Conservation (phyloP, 306 rosid species). For the Rosa rugosa region DNA sequence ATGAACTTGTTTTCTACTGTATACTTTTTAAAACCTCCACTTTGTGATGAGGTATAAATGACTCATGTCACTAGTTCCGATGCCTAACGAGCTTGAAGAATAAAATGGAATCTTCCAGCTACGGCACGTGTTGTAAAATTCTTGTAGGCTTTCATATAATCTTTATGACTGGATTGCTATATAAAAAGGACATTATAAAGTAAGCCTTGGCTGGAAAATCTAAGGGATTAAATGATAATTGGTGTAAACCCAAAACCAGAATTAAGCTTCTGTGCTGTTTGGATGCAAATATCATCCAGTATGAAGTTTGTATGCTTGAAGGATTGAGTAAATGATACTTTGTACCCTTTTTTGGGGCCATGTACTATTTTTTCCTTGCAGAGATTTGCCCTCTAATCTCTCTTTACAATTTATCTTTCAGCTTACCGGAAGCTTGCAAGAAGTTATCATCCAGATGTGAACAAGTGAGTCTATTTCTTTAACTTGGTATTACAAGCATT, state of each 20-base stretch:
- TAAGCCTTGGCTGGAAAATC: not conserved
- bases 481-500: not conserved
- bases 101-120: not conserved
- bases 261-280: not conserved
- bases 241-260: not conserved
- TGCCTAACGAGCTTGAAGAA: not conserved
- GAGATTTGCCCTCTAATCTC: not conserved
- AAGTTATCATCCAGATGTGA: constrained; percentile 92
- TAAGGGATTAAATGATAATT: not conserved
- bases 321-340: not conserved
- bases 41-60: not conserved
- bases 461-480: constrained; percentile 64
- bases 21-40: not conserved
- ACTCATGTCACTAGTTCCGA: not conserved
- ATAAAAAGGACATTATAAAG: not conserved
- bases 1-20: not conserved
- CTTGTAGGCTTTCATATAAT: not conserved
- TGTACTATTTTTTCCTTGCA: not conserved
- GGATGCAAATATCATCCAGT: not conserved
- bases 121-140: not conserved
- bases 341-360: not conserved
- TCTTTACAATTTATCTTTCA: constrained; percentile 44
- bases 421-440: constrained; percentile 98
- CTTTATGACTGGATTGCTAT: not conserved
- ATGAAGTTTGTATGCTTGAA: not conserved